These are phyloP conservation scores for Carpinus viminea DNA, from an alignment of 306 rosid species.

Conservation along the genomic window DNA sequence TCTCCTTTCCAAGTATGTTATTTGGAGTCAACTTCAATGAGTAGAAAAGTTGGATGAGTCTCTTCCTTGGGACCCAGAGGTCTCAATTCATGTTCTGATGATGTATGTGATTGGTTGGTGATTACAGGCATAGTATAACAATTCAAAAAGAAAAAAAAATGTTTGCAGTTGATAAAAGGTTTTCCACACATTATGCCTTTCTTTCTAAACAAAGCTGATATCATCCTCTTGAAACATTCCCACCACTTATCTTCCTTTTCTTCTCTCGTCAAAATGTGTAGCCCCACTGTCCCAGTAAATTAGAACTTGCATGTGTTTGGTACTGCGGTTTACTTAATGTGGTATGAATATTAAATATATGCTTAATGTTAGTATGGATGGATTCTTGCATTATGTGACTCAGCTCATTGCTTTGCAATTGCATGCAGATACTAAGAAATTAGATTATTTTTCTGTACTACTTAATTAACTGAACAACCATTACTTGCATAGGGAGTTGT, in stretches of 20 bases:
- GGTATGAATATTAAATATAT: too few relatives aligned
- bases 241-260: too few relatives aligned
- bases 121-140: too few relatives aligned
- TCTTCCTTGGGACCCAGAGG: not conserved
- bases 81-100: not conserved
- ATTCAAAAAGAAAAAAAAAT: not conserved
- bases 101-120: too few relatives aligned
- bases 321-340: too few relatives aligned
- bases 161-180: slow-evolving; percentile 1
- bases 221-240: slow-evolving; percentile 3
- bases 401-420: not conserved
- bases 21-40: not conserved
- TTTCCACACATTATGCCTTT: not conserved
- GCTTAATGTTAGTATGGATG: not conserved
- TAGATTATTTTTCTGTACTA: not conserved
- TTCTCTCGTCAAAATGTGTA: too few relatives aligned
- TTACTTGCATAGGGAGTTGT: not conserved
- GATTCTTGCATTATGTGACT: not conserved
- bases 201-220: not conserved
- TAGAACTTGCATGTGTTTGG: too few relatives aligned
- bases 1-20: not conserved
- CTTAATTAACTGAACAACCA: not conserved
- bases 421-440: not conserved
- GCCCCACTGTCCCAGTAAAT: too few relatives aligned
- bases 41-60: not conserved